Evolutionary conservation across 2,329 filamentous ascomycete genomes (phyloP), one percentile per base, ranked within the genome.

Genomic region (Aspergillus niger): DNA sequence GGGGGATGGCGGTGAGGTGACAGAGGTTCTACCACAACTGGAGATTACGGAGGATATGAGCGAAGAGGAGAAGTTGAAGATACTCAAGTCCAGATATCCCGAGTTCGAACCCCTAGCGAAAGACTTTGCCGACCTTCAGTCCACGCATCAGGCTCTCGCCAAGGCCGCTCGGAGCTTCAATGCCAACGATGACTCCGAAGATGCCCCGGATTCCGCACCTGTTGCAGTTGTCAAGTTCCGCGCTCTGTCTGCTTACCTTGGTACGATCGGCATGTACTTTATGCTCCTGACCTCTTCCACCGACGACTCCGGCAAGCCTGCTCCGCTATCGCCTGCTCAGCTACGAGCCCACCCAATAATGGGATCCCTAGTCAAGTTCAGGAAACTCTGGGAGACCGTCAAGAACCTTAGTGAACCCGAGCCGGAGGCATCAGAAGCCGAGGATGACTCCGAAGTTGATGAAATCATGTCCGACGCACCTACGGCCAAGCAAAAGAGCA

Each of bases 291-390:
- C 92, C 10, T 96, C 92, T 0, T 89, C 88, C 2, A 83, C 88
- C 53, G 86, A 88, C 60, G 79, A 80, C 0, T 77, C 81, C 38
- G 82, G 82, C 7, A 76, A 80, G 0, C 76, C 79, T 11, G 83
- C 87, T 60, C 83, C 91, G 0, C 77, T 96, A 65, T 84, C 91
- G 57, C 90, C 94, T 5, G 81, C 84, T n/a, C 88, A 96, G 67
- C 79, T 99, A 44, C 88, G 91, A 62, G 91, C 97, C 56, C 95
- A 99, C 75, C 88, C 92, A 13, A 86, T 99, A 62, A 98, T 99
- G 92, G 87, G 90, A 61, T 90, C 86, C 15, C 77, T 99, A 38
- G 80, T 97, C 44, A 86, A 89, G 72, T 94, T 91, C 74, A 87
- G 92, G 59, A 85, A 89, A 60, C 83, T 93, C 8, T 99, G 95